A percentile compares a stretch with the other conserved stretches of the same genome.
phyloP scores from a whole-genome alignment of 805 yeast species.

The Myxozyma nipponensis region DNA sequence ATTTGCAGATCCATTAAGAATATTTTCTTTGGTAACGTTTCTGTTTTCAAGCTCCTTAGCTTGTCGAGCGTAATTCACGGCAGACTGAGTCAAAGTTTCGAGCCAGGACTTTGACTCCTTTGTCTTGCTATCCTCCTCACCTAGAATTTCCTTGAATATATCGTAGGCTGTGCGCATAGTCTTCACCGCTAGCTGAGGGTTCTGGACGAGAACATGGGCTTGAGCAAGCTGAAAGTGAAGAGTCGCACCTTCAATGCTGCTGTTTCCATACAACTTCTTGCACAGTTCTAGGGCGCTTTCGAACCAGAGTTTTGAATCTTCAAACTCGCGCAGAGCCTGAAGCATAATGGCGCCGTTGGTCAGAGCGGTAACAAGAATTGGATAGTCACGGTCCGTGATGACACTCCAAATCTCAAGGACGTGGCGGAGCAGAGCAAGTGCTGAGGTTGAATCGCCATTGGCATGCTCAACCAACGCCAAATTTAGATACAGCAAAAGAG shows the following conservation, averaged over 20 bases:
- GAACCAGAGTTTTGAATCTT: constrained; percentile 52
- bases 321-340: constrained; percentile 48
- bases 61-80: constrained; percentile 46
- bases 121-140: constrained; percentile 64
- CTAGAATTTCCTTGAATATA: constrained; percentile 55
- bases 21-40: constrained; percentile 12
- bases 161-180: constrained; percentile 54
- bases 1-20: constrained; percentile 8
- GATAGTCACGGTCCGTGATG: constrained; percentile 62
- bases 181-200: constrained; percentile 54
- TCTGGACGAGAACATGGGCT: constrained; percentile 49
- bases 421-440: constrained; percentile 59
- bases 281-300: constrained; percentile 52
- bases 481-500: constrained; percentile 66
- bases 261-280: constrained; percentile 50
- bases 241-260: constrained; percentile 59
- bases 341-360: constrained; percentile 59
- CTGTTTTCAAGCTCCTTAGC: constrained; percentile 36
- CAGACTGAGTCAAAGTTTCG: constrained; percentile 50
- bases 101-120: constrained; percentile 65
- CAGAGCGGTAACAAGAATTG: constrained; percentile 62
- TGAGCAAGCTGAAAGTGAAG: constrained; percentile 68
- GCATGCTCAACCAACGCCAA: constrained; percentile 68
- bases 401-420: constrained; percentile 57
- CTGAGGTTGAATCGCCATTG: constrained; percentile 54